Percentiles rank a stretch among this genome's conserved stretches.
These are phyloP conservation scores for Penicillium rolfsii DNA, from an alignment of 2,329 filamentous ascomycete species.

Conservation along the genomic window DNA sequence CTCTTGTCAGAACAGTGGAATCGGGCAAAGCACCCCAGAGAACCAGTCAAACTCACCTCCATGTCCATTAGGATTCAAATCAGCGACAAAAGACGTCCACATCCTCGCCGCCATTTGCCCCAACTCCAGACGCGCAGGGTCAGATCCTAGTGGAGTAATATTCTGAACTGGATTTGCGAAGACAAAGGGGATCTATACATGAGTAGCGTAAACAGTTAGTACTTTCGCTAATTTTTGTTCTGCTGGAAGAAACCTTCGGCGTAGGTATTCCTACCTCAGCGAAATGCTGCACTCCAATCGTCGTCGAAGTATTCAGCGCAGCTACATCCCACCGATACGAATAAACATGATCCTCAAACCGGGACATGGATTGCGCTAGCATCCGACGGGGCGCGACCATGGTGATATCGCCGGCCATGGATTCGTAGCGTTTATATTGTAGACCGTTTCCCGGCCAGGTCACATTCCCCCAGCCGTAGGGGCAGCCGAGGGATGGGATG, in stretches of 20 bases:
- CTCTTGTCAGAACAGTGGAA: no score
- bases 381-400: slow-evolving; percentile 37
- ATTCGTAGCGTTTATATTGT: slow-evolving; percentile 38
- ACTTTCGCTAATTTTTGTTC: not conserved
- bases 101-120: slow-evolving; percentile 37
- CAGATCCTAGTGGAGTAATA: slow-evolving; percentile 32
- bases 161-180: slow-evolving; percentile 37
- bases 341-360: slow-evolving; percentile 25
- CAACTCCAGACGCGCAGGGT: slow-evolving; percentile 31
- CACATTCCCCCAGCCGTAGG: slow-evolving; percentile 42
- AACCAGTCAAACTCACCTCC: slow-evolving; percentile 22
- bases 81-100: slow-evolving; percentile 37
- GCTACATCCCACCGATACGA: slow-evolving; percentile 39
- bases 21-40: no score
- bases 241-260: not conserved
- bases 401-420: slow-evolving; percentile 36
- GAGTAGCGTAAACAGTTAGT: not conserved
- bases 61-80: slow-evolving; percentile 36
- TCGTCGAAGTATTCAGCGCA: slow-evolving; percentile 30
- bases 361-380: slow-evolving; percentile 33
- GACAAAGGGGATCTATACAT: slow-evolving; percentile 36
- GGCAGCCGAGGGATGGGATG: slow-evolving; percentile 53
- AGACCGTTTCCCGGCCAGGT: slow-evolving; percentile 34
- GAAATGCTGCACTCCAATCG: slow-evolving; percentile 37
- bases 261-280: slow-evolving; percentile 29